Evolutionary conservation across 2,329 filamentous ascomycete genomes (phyloP), one percentile per base, ranked within the genome.

Genomic region (Ascochyta fabae): DNA sequence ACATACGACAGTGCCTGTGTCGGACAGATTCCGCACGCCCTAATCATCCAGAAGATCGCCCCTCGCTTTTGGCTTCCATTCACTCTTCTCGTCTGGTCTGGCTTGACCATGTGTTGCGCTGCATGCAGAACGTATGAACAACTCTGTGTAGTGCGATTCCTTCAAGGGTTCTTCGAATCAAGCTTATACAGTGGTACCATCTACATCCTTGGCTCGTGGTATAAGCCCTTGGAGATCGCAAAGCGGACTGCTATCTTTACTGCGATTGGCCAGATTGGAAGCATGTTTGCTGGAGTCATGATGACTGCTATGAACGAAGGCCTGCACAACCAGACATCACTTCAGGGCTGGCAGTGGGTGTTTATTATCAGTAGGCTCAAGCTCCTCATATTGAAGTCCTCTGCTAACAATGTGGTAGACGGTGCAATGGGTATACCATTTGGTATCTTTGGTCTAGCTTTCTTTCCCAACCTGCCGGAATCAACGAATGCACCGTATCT

Each of bases 221-320:
- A 67, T 33, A 71, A 70, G 39, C 66, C 68, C 0, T 43, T 59
- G 3, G 67, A 71, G 38, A 70, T 70, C 12, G 68, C 68, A 1
- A 71, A 71, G 42, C 56, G 67, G 10, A 71, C 67, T 16, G 65
- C 67, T 9, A 69, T 71, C 26, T 71, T 71, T 36, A 71, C 68
- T 9, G 67, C 68, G 4, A 61, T 68, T 8, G 68, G 67, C 0
- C 68, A 69, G 27, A 68, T 69, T 8, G 68, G 68, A 13, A 71
- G 66, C 35, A 71, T 71, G 68, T 70, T 69, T 24, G 67, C 68
- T 29, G 67, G 68, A 24, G 62, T 68, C 9, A 70, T 71, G 68
- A 71, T 70, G 68, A 71, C 68, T n/a, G 66, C 68, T 4, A 68
- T 70, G 60, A 69, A 70, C 22, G 39, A 66, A 35, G 58, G 64